Evolutionary conservation across 306 rosid genomes (phyloP).

Genomic region (Cucurbita ficifolia): DNA sequence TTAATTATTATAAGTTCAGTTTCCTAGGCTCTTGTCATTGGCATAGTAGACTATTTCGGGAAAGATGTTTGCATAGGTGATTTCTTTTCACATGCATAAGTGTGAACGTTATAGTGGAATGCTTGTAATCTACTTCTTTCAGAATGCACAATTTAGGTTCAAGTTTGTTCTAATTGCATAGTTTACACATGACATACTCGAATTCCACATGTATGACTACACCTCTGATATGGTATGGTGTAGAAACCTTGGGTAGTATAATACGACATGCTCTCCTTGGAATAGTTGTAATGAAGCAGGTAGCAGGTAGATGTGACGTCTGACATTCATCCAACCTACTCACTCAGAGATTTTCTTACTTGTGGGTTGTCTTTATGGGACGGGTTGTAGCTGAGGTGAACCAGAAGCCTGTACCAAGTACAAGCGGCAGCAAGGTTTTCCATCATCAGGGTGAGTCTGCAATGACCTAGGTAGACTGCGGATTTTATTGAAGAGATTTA

Average conservation of each 20-base stretch:
- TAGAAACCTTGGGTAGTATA: conserved; percentile 9
- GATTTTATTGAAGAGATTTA: too few species aligned
- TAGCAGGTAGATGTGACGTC: conserved; percentile 19
- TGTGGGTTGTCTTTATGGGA: conserved; percentile 12
- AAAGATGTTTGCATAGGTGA: not conserved
- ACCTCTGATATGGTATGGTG: conserved; percentile 13
- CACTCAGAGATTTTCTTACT: not conserved
- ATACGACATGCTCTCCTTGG: conserved; percentile 15
- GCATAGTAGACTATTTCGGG: not conserved
- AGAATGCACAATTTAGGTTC: not conserved
- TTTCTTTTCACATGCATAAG: not conserved
- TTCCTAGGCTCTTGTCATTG: not conserved
- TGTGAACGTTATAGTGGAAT: not conserved
- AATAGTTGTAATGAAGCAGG: conserved; percentile 47
- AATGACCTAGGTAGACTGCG: not conserved
- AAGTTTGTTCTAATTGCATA: not conserved
- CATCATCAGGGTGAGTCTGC: conserved; percentile 77
- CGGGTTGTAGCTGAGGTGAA: conserved; percentile 39
- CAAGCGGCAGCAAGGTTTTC: conserved; percentile 82
- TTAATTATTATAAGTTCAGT: not conserved
- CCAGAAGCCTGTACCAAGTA: conserved; percentile 90
- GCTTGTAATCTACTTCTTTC: not conserved
- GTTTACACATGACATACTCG: not conserved
- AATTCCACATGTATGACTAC: conserved; percentile 16
- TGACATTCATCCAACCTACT: not conserved